Evolutionary conservation across 805 yeast species (phyloP).

Genomic region (Candida anglica): DNA sequence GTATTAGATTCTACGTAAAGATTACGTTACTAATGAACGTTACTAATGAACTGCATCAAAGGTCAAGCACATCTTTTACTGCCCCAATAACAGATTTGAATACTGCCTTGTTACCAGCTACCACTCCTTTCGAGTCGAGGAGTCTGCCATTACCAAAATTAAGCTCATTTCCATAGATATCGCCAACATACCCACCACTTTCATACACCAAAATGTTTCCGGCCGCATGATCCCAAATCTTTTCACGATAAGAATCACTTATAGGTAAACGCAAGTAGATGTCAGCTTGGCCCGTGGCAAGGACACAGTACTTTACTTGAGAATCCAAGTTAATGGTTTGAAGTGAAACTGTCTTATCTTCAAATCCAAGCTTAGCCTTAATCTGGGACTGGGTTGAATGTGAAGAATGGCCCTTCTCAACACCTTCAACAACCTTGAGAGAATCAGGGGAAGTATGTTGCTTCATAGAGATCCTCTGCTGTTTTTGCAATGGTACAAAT

Average conservation of each 20-base stretch:
- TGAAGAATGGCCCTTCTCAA: slow-evolving; percentile 91
- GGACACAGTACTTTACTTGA: slow-evolving; percentile 91
- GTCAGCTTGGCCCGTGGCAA: slow-evolving; percentile 90
- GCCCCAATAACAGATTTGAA: slow-evolving; percentile 49
- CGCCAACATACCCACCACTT: slow-evolving; percentile 90
- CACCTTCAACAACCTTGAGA: slow-evolving; percentile 83
- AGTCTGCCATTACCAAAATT: slow-evolving; percentile 86
- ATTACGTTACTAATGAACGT: too few relatives aligned
- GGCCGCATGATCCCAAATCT: slow-evolving; percentile 99
- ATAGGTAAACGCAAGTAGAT: slow-evolving; percentile 87
- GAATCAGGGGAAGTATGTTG: slow-evolving; percentile 41
- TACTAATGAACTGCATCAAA: too few relatives aligned
- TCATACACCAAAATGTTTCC: slow-evolving; percentile 85
- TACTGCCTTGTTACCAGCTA: slow-evolving; percentile 63
- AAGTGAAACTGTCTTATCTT: slow-evolving; percentile 48
- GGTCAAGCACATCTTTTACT: slow-evolving; percentile 27
- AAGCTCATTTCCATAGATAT: slow-evolving; percentile 67
- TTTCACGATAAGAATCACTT: slow-evolving; percentile 73
- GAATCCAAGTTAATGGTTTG: slow-evolving; percentile 83
- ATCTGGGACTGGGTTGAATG: slow-evolving; percentile 81
- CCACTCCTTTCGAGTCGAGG: slow-evolving; percentile 83
- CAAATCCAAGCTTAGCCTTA: slow-evolving; percentile 51
- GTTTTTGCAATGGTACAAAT: slow-evolving; percentile 31
- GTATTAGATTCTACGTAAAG: background rate
- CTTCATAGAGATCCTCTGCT: slow-evolving; percentile 48